Evolutionary conservation across 176 grass and related monocot species (phyloP).

Genomic region (Calamus simplicifolius): DNA sequence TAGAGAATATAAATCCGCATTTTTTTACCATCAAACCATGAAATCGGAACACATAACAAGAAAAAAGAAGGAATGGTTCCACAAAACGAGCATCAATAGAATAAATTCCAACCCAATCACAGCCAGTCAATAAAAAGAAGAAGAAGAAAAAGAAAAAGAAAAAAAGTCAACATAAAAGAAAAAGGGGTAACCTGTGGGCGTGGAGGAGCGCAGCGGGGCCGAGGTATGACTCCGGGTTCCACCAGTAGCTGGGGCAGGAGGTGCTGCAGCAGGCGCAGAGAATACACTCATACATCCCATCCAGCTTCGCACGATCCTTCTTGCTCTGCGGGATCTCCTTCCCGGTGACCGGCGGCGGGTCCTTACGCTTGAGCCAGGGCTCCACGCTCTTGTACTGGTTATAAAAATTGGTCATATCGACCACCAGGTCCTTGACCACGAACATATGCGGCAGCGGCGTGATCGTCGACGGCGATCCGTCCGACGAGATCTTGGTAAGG

Average conservation of each 20-base stretch:
- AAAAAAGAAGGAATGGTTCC: too few relatives aligned
- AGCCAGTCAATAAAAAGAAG: too few relatives aligned
- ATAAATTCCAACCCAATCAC: too few relatives aligned
- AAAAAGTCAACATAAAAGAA: neutral
- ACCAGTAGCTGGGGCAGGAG: conserved; percentile 91
- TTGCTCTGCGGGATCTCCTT: conserved; percentile 46
- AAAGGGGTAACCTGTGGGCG: conserved; percentile 44
- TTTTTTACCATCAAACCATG: too few relatives aligned
- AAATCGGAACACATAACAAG: too few relatives aligned
- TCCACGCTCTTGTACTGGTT: conserved; percentile 4
- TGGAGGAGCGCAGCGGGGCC: conserved; percentile 76
- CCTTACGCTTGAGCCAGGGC: conserved; percentile 5
- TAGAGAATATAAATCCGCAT: too few relatives aligned
- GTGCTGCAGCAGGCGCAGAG: conserved; percentile 89
- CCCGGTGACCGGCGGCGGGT: neutral
- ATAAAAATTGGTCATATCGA: conserved; percentile 73
- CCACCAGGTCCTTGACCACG: conserved; percentile 92
- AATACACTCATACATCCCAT: conserved; percentile 93
- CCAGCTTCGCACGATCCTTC: conserved; percentile 70
- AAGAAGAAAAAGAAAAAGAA: too few relatives aligned
- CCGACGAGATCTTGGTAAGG: conserved; percentile 75
- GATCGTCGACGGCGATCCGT: conserved; percentile 37
- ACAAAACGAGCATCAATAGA: too few relatives aligned
- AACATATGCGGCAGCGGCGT: conserved; percentile 95
- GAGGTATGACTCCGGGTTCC: conserved; percentile 89